Base-by-base conservation (phyloP, 139 green algal species). In the Picocystis salinarum region DNA sequence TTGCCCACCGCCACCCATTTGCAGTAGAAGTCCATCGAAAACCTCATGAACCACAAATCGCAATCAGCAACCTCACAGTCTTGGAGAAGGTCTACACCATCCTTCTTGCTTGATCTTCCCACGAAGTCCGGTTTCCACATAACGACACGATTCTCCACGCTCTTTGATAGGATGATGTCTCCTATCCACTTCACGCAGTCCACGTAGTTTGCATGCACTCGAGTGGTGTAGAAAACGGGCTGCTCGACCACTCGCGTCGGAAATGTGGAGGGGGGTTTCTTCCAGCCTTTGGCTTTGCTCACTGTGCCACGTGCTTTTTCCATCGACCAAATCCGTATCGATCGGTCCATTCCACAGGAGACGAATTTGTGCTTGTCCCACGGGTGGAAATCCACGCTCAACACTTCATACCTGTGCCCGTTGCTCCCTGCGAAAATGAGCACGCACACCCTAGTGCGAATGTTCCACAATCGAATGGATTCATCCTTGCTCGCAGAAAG, bases 161-260 rank as follows among this genome's bases (percentile, higher is more conserved):
- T 71, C 44, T 83, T 85, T 31, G 53, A 64, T 23, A 85, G 42
- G 9, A 85, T 22, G 27, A 78, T 42, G 52, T 82, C 70, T 0
- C 77, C 77, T 23, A 80, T 40, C 71, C 71, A 88, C 6, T 66
- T 52, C 23, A 84, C 69, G 45, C 75, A 88, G 59, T 90, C 77
- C 15, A 90, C 71, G 36, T 88, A 90, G 37, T 77, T 64, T 24
- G 49, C 51, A 48, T 88, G 76, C 4, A 84, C 45, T 53, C 13
- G 19, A 12, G 22, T n/a, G 40, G 59, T 45, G 9, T 54, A 60
- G 27, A 69, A 68, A 5, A 28, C 25, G 2, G 61, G 61, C 13
- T 50, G 45, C 18, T 53, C 39, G 30, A 64, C 45, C 40, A 50
- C 33, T 6, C 17, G 33, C 1, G 59, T 49, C 20, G 42, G 42